Conservation (phyloP, 2,329 filamentous ascomycete species). For the Clarireedia hainanense region DNA sequence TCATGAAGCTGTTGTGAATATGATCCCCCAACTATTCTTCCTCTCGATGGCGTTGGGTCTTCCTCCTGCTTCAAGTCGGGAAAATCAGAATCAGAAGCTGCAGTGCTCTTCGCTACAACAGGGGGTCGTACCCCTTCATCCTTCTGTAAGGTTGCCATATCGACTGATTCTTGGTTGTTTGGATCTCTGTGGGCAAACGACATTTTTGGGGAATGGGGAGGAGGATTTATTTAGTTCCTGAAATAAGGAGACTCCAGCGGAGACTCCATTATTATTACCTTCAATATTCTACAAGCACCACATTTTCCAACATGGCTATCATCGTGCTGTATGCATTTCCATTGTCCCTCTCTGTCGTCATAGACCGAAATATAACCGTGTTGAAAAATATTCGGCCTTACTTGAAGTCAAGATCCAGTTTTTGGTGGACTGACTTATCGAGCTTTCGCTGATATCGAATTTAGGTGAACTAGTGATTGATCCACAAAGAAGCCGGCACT, state of each 20-base stretch:
- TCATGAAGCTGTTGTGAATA: slow-evolving; percentile 30
- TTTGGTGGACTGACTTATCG: slow-evolving; percentile 7
- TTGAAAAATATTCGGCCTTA: slow-evolving; percentile 12
- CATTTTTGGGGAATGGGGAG: slow-evolving; percentile 1
- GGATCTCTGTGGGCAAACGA: not conserved
- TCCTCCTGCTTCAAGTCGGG: slow-evolving; percentile 16
- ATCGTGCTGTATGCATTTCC: slow-evolving; percentile 5
- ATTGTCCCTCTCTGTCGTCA: slow-evolving; percentile 14
- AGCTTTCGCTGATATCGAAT: not conserved
- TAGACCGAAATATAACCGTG: slow-evolving; percentile 18
- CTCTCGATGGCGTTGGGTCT: slow-evolving; percentile 15
- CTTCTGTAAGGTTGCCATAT: not conserved
- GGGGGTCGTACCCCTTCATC: not conserved
- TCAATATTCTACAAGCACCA: not conserved
- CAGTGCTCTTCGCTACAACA: not conserved
- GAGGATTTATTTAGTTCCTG: slow-evolving; percentile 10
- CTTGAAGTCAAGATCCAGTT: slow-evolving; percentile 3
- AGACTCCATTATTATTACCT: not conserved
- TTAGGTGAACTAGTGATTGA: not conserved
- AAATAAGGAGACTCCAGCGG: slow-evolving; percentile 3
- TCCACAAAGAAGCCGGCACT: slow-evolving; percentile 10
- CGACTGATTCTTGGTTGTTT: not conserved
- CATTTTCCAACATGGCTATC: not conserved
- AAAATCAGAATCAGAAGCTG: not conserved
- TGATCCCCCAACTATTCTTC: slow-evolving; percentile 34